These are phyloP conservation scores for Dicorynia guianensis DNA, from an alignment of 306 rosid genomes.

Conservation along the genomic window DNA sequence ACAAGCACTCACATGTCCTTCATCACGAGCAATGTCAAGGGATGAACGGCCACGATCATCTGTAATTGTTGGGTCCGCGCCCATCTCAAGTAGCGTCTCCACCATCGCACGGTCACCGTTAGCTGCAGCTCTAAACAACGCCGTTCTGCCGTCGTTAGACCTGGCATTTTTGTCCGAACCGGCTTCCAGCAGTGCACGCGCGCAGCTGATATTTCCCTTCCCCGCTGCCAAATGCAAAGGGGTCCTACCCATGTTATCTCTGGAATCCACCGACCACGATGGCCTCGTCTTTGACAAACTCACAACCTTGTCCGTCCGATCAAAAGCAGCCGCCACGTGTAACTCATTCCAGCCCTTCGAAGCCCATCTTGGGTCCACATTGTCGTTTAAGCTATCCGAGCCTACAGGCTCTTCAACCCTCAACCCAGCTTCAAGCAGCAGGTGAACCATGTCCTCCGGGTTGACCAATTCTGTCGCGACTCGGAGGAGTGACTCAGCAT, in stretches of 20 bases:
- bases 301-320: constrained; percentile 40
- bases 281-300: constrained; percentile 16
- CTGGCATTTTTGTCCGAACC: constrained; percentile 41
- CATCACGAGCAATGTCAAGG: constrained; percentile 7
- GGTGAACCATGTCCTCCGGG: no score
- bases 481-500: no score
- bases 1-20: constrained; percentile 48
- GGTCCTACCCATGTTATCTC: constrained; percentile 46
- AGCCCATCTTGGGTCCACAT: constrained; percentile 9
- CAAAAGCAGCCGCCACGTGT: constrained; percentile 58
- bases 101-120: constrained; percentile 52
- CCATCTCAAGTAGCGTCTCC: no score
- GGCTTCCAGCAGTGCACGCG: constrained; percentile 32
- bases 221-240: constrained; percentile 52
- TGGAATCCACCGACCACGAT: constrained; percentile 35
- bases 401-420: constrained; percentile 41
- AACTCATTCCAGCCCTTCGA: constrained; percentile 29
- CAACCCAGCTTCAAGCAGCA: constrained; percentile 69
- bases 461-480: no score
- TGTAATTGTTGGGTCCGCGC: no score
- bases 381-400: neutral
- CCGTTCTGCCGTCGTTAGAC: constrained; percentile 44
- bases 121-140: constrained; percentile 41
- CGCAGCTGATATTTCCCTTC: constrained; percentile 39
- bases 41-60: no score